A percentile compares a stretch with the other conserved stretches of the same genome.
phyloP scores from a whole-genome alignment of 306 rosid species.

The Alnus glutinosa region DNA sequence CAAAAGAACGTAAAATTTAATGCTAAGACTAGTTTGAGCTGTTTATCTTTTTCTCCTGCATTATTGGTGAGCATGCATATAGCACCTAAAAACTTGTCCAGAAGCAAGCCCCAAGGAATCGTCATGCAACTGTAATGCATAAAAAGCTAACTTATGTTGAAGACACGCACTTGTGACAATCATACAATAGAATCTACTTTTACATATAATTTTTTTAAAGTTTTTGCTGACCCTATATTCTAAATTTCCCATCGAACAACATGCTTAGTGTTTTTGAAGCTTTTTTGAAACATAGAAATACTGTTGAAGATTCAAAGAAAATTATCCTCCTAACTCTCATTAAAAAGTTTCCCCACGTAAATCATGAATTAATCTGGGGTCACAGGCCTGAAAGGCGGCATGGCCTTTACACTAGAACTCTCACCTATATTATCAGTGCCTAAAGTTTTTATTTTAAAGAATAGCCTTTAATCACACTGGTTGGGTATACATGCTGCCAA shows the following conservation, averaged over 20 bases:
- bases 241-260: background rate
- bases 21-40: background rate
- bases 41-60: background rate
- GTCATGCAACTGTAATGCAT: background rate
- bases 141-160: background rate
- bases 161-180: background rate
- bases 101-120: background rate
- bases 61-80: background rate
- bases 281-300: background rate
- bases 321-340: conserved; percentile 1
- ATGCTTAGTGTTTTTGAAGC: background rate
- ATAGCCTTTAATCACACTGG: background rate
- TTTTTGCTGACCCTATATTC: background rate
- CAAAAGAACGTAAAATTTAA: background rate
- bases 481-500: background rate
- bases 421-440: background rate
- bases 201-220: background rate
- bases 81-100: background rate
- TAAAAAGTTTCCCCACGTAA: background rate
- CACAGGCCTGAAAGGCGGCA: background rate
- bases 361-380: background rate
- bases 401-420: background rate
- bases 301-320: background rate
- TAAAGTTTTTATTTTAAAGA: background rate
- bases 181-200: background rate